phyloP scores from a whole-genome alignment of 2,329 filamentous ascomycete species.

The Cladosporium sp. region DNA sequence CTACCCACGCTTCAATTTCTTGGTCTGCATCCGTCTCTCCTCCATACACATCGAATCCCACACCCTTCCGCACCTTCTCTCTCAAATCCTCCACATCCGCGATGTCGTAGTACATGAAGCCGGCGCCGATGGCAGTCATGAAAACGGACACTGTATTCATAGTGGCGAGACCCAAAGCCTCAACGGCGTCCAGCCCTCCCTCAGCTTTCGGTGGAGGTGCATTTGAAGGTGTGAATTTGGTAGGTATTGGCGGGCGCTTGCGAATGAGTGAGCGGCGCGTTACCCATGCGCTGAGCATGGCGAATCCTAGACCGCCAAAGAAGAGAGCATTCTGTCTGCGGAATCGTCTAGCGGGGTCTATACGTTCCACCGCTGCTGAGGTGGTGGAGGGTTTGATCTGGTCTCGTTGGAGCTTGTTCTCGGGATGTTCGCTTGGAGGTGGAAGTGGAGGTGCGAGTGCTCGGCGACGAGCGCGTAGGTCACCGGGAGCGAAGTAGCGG shows the following conservation, averaged over 20 bases:
- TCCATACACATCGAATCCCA: conserved; percentile 56
- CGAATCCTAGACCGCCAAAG: conserved; percentile 70
- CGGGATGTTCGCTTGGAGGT: neutral
- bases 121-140: conserved; percentile 69
- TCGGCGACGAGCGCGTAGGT: conserved; percentile 21
- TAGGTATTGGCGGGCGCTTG: conserved; percentile 61
- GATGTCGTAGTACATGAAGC: conserved; percentile 75
- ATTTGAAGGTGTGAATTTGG: conserved; percentile 67
- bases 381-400: conserved; percentile 9
- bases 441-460: conserved; percentile 6
- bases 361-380: conserved; percentile 19
- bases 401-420: neutral
- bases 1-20: conserved; percentile 53
- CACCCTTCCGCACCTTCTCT: conserved; percentile 55
- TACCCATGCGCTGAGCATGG: conserved; percentile 66
- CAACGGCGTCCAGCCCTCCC: conserved; percentile 67
- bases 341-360: conserved; percentile 24
- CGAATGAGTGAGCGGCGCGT: conserved; percentile 59
- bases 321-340: conserved; percentile 50
- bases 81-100: conserved; percentile 49
- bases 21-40: conserved; percentile 46
- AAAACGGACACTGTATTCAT: conserved; percentile 75
- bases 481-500: conserved; percentile 30
- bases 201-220: conserved; percentile 41
- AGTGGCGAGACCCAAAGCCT: conserved; percentile 82